Conservation (phyloP, 345 rosid genomes). For the Hirschfeldia incana region DNA sequence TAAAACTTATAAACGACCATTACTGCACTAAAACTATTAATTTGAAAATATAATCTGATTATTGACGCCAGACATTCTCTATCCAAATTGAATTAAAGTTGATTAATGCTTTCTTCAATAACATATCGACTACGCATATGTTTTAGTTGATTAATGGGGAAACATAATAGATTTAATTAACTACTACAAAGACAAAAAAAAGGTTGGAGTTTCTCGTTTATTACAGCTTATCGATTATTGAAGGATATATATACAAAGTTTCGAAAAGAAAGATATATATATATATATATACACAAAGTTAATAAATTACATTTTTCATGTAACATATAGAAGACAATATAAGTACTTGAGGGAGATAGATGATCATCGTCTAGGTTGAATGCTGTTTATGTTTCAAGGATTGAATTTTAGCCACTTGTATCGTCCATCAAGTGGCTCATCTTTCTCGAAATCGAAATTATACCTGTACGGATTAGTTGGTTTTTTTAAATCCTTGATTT, state of each 20-base stretch:
- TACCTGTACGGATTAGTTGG: conserved; percentile 7
- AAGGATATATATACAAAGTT: conserved; percentile 4
- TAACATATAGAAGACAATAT: neutral
- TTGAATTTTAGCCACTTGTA: conserved; percentile 37
- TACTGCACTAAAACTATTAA: too few relatives aligned
- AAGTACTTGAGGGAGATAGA: neutral
- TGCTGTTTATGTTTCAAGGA: neutral
- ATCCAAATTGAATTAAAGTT: too few relatives aligned
- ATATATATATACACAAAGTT: conserved; percentile 9
- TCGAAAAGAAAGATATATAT: neutral
- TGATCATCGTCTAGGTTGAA: neutral
- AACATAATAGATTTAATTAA: neutral
- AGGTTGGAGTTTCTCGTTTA: neutral
- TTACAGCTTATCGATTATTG: neutral
- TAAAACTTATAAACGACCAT: too few relatives aligned
- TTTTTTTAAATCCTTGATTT: neutral
- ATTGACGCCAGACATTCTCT: too few relatives aligned
- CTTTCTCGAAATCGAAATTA: conserved; percentile 40
- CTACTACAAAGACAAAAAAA: neutral
- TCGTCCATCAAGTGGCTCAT: conserved; percentile 34
- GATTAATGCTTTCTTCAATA: too few relatives aligned
- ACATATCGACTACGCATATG: too few relatives aligned
- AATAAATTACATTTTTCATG: neutral
- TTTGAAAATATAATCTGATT: too few relatives aligned
- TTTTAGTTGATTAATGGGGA: neutral